A percentile compares a stretch with the other conserved stretches of the same genome.
These are phyloP conservation scores for Chlamydomonas sp. DNA, from an alignment of 139 green algal species.

Conservation along the genomic window DNA sequence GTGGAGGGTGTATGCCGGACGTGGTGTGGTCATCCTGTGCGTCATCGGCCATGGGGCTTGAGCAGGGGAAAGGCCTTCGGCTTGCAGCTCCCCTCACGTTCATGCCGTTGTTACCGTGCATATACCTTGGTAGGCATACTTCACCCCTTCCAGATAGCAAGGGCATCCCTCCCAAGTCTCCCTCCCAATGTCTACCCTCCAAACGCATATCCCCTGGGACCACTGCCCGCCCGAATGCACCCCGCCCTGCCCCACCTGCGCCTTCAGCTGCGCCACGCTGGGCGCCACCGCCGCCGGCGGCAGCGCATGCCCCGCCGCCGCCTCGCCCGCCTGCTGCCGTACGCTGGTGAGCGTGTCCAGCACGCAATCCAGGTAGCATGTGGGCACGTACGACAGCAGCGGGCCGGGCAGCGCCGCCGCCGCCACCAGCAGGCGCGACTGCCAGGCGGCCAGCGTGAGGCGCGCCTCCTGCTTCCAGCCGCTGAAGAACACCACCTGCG, in stretches of 20 bases:
- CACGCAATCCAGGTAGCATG: slow-evolving; percentile 54
- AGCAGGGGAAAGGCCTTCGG: too few relatives aligned
- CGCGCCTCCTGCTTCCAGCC: slow-evolving; percentile 51
- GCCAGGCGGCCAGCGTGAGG: slow-evolving; percentile 11
- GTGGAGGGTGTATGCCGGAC: too few relatives aligned
- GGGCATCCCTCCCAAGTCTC: too few relatives aligned
- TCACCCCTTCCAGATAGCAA: too few relatives aligned
- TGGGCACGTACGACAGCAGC: slow-evolving; percentile 67
- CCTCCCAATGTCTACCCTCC: too few relatives aligned
- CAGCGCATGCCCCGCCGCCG: neutral
- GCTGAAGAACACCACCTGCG: slow-evolving; percentile 49
- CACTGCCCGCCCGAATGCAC: neutral
- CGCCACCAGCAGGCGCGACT: slow-evolving; percentile 15
- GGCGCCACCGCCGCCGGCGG: neutral
- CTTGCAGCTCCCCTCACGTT: too few relatives aligned
- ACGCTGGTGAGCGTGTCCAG: slow-evolving; percentile 15
- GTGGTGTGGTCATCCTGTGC: too few relatives aligned
- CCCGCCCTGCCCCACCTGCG: neutral
- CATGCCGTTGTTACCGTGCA: too few relatives aligned
- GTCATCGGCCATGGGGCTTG: too few relatives aligned
- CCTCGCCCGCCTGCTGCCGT: slow-evolving; percentile 1
- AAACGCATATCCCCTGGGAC: too few relatives aligned
- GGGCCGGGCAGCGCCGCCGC: slow-evolving; percentile 35
- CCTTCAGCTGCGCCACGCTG: neutral
- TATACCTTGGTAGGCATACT: too few relatives aligned